Evolutionary conservation across 192 early-diverging fungal species (phyloP), one percentile per base, ranked within the genome.

Genomic region (Spizellomyces punctatus): DNA sequence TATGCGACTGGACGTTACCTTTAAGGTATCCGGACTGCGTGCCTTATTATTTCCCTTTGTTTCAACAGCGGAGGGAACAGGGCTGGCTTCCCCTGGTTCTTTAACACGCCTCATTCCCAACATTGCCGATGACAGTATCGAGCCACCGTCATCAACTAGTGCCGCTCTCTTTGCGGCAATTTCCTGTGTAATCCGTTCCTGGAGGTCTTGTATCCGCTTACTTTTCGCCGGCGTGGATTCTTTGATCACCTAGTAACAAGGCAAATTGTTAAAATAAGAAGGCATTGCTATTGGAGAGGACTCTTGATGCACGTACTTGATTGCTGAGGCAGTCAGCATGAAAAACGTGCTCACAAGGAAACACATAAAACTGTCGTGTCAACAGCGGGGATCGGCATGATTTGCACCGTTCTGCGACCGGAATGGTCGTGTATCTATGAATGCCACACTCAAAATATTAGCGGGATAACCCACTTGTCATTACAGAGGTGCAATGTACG

Each of bases 341-440:
- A 82, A 95, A 96, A 6, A 89, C 88, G 75, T 98, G 96, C 66
- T 94, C 90, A 75, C 98, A 99, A 2, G 95, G 95, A 66, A 98
- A 99, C 27, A 95, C 88, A 66, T 94, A 95, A 73, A 98, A 96
- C 78, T 94, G 93, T 14, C 93, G 83, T 17, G 90, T 85, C 75
- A 96, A 81, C 44, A 99, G 77, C 8, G 94, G 90, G 56, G 85
- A 81, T 4, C 84, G 72, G 67, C 98, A 99, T 2, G 88, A 47
- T 44, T 91, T 86, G 73, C 98, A 99, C 43, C 81, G 75, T 69
- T 97, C 94, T 4, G 82, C 81, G 0, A 91, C 83, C 2, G 86
- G 81, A 6, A 94, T 83, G 7, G 89, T 69, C 9, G 86, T 85
- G 78, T 89, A 91, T 66, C 89, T 89, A 59, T 21, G 5, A 6